These are phyloP conservation scores for Podochytrium sp. DNA, from an alignment of 192 early-diverging fungal genomes.

Conservation along the genomic window DNA sequence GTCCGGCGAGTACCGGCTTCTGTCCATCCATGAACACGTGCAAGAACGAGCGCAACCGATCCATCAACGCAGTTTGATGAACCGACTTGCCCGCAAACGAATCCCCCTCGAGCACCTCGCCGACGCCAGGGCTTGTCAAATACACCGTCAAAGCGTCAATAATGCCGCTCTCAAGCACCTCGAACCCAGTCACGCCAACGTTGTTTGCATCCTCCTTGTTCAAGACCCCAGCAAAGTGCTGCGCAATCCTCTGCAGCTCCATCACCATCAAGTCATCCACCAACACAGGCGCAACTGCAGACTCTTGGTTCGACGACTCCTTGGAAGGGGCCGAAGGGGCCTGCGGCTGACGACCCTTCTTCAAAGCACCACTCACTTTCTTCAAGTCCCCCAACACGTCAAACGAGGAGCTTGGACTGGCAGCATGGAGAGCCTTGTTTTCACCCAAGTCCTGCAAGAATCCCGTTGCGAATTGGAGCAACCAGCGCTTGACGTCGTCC, in stretches of 20 bases:
- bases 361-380: neutral
- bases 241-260: slow-evolving; percentile 26
- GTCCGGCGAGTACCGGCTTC: slow-evolving; percentile 33
- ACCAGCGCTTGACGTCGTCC: slow-evolving; percentile 34
- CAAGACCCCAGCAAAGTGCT: slow-evolving; percentile 38
- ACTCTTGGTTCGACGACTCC: no score
- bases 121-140: slow-evolving; percentile 37
- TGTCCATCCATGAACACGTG: slow-evolving; percentile 60
- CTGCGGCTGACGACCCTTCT: neutral
- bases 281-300: neutral
- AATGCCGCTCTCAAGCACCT: slow-evolving; percentile 78
- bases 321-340: neutral
- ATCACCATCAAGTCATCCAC: slow-evolving; percentile 11
- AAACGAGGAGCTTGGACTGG: slow-evolving; percentile 5
- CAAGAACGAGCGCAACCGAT: slow-evolving; percentile 47
- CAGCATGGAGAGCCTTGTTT: neutral
- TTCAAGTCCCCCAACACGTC: slow-evolving; percentile 22
- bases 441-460: slow-evolving; percentile 17
- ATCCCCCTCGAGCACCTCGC: slow-evolving; percentile 12
- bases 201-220: neutral
- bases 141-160: slow-evolving; percentile 62
- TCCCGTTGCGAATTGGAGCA: slow-evolving; percentile 13
- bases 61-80: slow-evolving; percentile 22
- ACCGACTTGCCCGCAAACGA: neutral
- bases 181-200: slow-evolving; percentile 72